Base-by-base conservation (phyloP, 306 rosid species). In the Sphenostylis stenocarpa region DNA sequence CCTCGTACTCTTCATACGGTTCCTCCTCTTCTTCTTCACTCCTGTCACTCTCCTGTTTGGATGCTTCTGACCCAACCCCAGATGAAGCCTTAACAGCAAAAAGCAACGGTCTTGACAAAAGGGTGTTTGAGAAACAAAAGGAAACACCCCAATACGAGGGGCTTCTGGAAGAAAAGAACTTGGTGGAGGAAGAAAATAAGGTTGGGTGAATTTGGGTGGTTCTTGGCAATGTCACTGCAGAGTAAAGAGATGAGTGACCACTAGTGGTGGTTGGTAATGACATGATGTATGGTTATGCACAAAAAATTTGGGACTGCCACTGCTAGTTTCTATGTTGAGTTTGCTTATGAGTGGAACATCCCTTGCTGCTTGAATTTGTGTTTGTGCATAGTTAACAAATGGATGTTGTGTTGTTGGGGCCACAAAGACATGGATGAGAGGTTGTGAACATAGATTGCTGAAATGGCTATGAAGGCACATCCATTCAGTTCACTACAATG, bases 1-100 rank as follows among this genome's bases (percentile, higher is more conserved):
- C 97, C 76, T 95, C 97, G 57, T 95, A 95, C 85, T 90, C 97
- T 61, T 90, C 97, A 82, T 83, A 88, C 29, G 77, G 67, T 45
- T 87, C 83, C 74, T 79, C 87, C 68, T 80, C 87, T 44, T 52
- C 82, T n/a, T n/a, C n/a, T 57, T 66, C 82, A 73, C 80, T 79
- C 19, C 67, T 45, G 26, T 33, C 83, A 58, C 79, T 76, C 36
- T 77, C 89, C 16, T 75, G 65, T 67, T 88, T 73, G 16, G 92
- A 70, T 29, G 80, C 77, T 71, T 72, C 75, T 41, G 96, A 87
- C 56, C 84, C 91, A 12, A 82, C 80, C 65, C 82, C 93, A 16
- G 97, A 84, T 3, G 97, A 90, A 52, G 97, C 89, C 73, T 63
- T 89, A 21, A 81, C 90, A 6, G 70, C 47, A 70, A 82, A 89